These are phyloP conservation scores for Yamadazyma dendronema DNA, from an alignment of 1,139 yeast species.

Conservation along the genomic window DNA sequence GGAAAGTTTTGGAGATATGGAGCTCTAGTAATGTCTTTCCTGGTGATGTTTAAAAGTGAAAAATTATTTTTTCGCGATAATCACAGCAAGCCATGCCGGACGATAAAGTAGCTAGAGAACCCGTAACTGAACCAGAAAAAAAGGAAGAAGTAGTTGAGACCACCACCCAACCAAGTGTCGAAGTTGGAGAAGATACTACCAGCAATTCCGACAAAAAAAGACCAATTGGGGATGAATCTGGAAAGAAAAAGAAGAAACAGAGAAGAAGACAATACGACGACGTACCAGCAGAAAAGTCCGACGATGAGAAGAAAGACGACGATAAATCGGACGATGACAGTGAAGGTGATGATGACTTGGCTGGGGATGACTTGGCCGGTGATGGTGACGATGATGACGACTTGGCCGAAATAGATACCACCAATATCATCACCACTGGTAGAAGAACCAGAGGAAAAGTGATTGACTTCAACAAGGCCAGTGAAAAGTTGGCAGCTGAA, in stretches of 20 bases:
- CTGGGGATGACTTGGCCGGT: slow-evolving; percentile 50
- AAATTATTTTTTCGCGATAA: background rate
- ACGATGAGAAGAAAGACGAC: slow-evolving; percentile 20
- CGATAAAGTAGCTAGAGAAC: slow-evolving; percentile 3
- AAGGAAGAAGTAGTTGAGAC: slow-evolving; percentile 3
- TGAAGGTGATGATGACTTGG: slow-evolving; percentile 39
- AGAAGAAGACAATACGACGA: slow-evolving; percentile 49
- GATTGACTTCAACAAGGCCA: slow-evolving; percentile 85
- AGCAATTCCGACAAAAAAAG: slow-evolving; percentile 15
- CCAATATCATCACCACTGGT: slow-evolving; percentile 80
- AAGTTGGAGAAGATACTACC: slow-evolving; percentile 8
- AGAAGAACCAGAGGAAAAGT: slow-evolving; percentile 90
- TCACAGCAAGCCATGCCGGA: background rate
- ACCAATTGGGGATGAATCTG: slow-evolving; percentile 15
- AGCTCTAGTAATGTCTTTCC: no score
- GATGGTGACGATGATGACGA: slow-evolving; percentile 77
- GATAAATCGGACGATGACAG: slow-evolving; percentile 60
- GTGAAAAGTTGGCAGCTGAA: slow-evolving; percentile 62
- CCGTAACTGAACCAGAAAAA: slow-evolving; percentile 2
- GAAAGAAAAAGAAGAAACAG: slow-evolving; percentile 31
- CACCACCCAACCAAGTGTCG: slow-evolving; percentile 8
- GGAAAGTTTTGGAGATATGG: slow-evolving; percentile 1
- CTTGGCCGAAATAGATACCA: slow-evolving; percentile 75
- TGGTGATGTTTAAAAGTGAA: no score
- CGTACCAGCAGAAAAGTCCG: slow-evolving; percentile 38